Evolutionary conservation across 1,284 basidiomycete genomes (phyloP), one percentile per base, ranked within the genome.

Genomic region (Athelia psychrophila): DNA sequence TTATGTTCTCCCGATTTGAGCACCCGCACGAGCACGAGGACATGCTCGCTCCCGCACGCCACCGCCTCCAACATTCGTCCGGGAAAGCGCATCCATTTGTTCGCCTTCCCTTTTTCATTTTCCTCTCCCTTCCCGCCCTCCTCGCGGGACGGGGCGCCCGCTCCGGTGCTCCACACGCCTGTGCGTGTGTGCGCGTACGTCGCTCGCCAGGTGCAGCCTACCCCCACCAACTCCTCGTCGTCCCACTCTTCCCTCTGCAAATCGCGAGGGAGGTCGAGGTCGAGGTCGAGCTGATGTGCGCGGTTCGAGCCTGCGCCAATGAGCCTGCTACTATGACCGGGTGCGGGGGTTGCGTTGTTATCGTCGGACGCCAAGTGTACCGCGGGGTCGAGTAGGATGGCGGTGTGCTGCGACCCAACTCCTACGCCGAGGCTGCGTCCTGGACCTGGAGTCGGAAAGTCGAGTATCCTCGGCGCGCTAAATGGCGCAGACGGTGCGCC

Each of bases 21-120:
- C 36, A 38, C 22, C 58, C 52, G 12, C 74, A 51, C 15, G 27
- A 78, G 58, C 6, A 75, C 69, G 2, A 95, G 68, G 3, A 91
- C 77, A 66, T 96, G 93, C 64, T 96, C 93, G 58, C 89, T 91
- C 5, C 93, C 93, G 52, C 88, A 88, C 1, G 70, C 73, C 20
- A 84, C 55, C n/a, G 62, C 54, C 24, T 58, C 51, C n/a, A 76
- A 54, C 13, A 52, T 30, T 12, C 54, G 51, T 5, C 16, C 36
- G 35, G 6, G 38, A n/a, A 42, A 42, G 22, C 38, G 38, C 8
- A 42, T 19, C n/a, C 22, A 23, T 10, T 10, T 9, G 24, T 47
- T 23, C 47, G 13, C 23, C 47, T 33, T 32, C 30, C 27, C 16
- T 32, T 32, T 12, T 12, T 35, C 33, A 12, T 12, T 51, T 5